Base-by-base conservation (phyloP, 2,329 filamentous ascomycete species). In the Ophiostoma ips region DNA sequence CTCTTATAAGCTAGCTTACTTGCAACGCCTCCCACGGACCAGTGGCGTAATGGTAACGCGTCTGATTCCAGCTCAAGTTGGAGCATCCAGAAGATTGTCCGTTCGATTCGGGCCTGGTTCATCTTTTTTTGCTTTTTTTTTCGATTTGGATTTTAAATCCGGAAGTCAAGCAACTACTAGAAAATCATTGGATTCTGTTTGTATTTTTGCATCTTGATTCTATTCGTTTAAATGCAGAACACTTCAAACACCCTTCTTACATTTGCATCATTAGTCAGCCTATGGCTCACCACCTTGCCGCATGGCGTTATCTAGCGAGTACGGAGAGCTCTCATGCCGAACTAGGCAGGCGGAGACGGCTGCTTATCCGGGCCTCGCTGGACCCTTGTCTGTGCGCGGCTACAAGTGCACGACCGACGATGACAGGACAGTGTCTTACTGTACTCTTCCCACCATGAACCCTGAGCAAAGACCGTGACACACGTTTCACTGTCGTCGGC, bases 21-120 rank as follows among this genome's bases (percentile, higher is more conserved):
- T 28, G 1, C 18, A 8, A 10, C 5, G 7, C 13, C 6, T 19
- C 9, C 38, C 24, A 18, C 30, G 50, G 50, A 48, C 47, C 50
- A 49, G 47, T 52, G 50, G 50, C 50, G 50, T 48, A 52, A 52
- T 52, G 50, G 50, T 52, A 52, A 52, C 50, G 50, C 50, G 50
- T 50, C 50, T 48, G 50, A 52, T 52, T 52, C 50, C 50, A 52
- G 50, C 43, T 1, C 5, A 46, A 41, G 48, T 46, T 52, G 46
- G 46, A 40, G 46, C 18, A 46, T 52, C 50, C 50, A 48, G 50
- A 52, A 52, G 50, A 52, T 52, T 47, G 37, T 52, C 50, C 50
- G 47, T 52, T 52, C 50, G 43, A 52, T 52, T 52, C 50, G 47
- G 50, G 50, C 44, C 50, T 49, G 47, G 50, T 45, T 52, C 50